phyloP scores from a whole-genome alignment of 331 rosid genomes.

The Saraca asoca region DNA sequence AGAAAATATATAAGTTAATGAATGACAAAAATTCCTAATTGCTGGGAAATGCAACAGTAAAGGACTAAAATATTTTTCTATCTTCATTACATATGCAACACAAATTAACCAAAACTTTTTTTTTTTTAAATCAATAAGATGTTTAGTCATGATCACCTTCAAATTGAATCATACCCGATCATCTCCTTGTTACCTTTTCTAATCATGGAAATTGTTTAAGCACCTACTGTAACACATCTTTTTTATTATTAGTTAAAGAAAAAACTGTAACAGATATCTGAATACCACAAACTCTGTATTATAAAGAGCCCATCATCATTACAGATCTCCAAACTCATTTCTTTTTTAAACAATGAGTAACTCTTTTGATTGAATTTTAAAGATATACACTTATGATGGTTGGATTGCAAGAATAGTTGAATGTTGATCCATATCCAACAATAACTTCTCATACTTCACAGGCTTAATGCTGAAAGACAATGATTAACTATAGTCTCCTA shows the following conservation, averaged over 20 bases:
- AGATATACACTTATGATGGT: no score
- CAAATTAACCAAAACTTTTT: not conserved
- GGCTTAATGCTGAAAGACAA: slow-evolving; percentile 7
- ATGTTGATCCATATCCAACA: not conserved
- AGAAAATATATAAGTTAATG: not conserved
- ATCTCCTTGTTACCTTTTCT: not conserved
- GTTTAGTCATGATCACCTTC: not conserved
- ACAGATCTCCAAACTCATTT: no score
- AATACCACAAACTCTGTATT: no score
- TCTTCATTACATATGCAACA: not conserved
- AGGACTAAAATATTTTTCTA: not conserved
- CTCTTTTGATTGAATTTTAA: no score
- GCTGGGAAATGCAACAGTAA: not conserved
- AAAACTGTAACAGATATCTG: no score
- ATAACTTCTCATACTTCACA: slow-evolving; percentile 24
- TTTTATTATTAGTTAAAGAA: no score
- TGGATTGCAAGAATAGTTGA: not conserved
- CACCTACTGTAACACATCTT: no score
- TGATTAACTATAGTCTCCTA: slow-evolving; percentile 5
- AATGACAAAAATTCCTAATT: not conserved
- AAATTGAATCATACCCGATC: not conserved
- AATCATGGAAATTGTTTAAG: not conserved
- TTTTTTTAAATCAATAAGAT: not conserved
- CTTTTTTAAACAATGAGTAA: no score
- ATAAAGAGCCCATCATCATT: no score